Percentiles rank a stretch among this genome's conserved stretches.
phyloP scores from a whole-genome alignment of 1,284 basidiomycete genomes.

The Ustilago shanxiensis region DNA sequence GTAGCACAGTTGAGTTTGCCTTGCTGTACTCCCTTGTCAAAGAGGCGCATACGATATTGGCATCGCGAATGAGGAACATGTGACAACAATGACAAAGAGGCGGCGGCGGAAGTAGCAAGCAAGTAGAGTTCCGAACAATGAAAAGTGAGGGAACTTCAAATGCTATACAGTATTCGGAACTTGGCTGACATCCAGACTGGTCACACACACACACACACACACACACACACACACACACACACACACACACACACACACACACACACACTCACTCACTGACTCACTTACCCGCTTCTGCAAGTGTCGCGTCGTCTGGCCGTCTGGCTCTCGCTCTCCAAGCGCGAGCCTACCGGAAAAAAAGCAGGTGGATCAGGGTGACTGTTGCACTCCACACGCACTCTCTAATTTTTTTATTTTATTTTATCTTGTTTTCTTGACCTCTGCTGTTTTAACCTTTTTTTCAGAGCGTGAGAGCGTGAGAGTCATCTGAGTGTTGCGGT shows the following conservation, averaged over 20 bases:
- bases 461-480: neutral
- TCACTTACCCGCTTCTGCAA: neutral
- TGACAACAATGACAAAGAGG: neutral
- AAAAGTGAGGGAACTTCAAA: no score
- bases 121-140: no score
- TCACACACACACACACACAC: no score
- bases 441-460: neutral
- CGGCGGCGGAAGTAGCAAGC: neutral
- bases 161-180: neutral
- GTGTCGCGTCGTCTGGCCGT: neutral
- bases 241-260: no score
- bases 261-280: no score
- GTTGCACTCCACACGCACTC: conserved; percentile 1
- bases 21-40: no score
- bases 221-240: no score
- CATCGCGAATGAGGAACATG: neutral
- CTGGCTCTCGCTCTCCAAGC: neutral
- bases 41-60: no score
- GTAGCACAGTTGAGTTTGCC: no score
- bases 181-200: neutral
- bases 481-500: no score
- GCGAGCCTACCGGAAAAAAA: neutral
- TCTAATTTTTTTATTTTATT: neutral
- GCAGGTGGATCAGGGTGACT: neutral
- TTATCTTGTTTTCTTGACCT: neutral